Evolutionary conservation across 495 filamentous ascomycete genomes (phyloP), one percentile per base, ranked within the genome.

Genomic region (Bryoglossum gracile): DNA sequence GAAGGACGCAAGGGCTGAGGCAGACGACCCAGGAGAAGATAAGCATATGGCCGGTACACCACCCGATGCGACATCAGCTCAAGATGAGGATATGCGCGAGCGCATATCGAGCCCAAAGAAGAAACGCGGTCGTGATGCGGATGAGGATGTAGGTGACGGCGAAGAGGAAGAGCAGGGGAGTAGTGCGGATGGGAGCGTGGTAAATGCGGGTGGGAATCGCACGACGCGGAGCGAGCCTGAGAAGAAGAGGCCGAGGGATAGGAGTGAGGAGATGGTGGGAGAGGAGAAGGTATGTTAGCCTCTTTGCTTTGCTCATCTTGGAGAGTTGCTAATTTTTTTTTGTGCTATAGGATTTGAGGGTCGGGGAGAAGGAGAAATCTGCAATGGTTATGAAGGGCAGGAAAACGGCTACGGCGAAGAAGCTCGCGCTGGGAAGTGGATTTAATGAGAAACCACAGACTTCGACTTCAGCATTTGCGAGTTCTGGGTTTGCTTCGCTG

Each of bases 51-150:
- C 19, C 3, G 44, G 43, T 24, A 70, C 68, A 19, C n/a, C 65
- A 19, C n/a, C 65, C 61, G 30, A 54, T 60, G 18, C 42, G 9
- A 42, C 56, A 35, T 56, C 65, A 3, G 46, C 55, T 1, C 61
- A 56, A n/a, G 59, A 59, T 41, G 64, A 70, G 22, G 56, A 57
- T 8, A 47, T 73, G 54, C 67, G 59, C 53, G 71, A 75, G 45
- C 62, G 69, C 39, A 44, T 77, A 11, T 63, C 68, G 14, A 76
- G 73, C 4, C 75, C 75, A 24, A 78, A 77, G 66, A 78, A 77
- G 63, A 78, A 78, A 62, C 59, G 75, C 47, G 72, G 68, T n/a
- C 63, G 75, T 41, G 72, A 69, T 22, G 70, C 71, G 48, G 72
- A 73, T 46, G 64, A 76, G 1, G 72, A 76, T 36, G 56, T 65